A percentile compares a stretch with the other conserved stretches of the same genome.
Evolutionary conservation across 1,139 yeast genomes (phyloP).

Genomic region (Geotrichum australiense): DNA sequence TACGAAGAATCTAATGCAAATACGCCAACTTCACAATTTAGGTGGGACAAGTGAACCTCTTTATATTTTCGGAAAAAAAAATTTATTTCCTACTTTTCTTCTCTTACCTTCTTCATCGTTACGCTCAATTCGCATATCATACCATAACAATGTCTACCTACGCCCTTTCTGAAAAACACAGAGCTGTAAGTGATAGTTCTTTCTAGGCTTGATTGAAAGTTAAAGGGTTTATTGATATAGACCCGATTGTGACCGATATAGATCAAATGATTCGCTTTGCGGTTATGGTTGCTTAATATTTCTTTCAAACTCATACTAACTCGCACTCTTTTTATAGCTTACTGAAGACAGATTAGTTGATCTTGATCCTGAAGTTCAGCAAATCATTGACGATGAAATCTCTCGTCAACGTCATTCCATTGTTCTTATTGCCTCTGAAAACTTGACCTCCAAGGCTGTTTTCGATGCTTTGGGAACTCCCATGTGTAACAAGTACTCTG

Average conservation of each 20-base stretch:
- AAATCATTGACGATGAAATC: conserved; percentile 65
- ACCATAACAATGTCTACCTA: conserved; percentile 28
- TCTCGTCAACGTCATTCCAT: conserved; percentile 82
- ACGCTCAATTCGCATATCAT: conserved; percentile 2
- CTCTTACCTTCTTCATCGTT: conserved; percentile 6
- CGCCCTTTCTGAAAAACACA: conserved; percentile 32
- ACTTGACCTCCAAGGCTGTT: conserved; percentile 90
- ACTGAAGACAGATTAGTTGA: conserved; percentile 36
- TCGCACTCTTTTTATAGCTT: conserved; percentile 19
- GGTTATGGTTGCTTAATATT: no score
- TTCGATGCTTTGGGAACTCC: conserved; percentile 92
- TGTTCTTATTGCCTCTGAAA: conserved; percentile 89
- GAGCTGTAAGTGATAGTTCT: conserved; percentile 22
- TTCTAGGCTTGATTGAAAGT: no score
- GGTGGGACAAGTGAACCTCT: no score
- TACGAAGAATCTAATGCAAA: no score
- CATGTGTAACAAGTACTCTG: conserved; percentile 98
- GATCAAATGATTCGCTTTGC: not conserved
- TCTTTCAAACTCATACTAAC: not conserved
- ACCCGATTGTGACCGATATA: not conserved
- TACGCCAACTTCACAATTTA: no score
- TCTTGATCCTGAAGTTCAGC: conserved; percentile 81
- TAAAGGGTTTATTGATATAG: not conserved
- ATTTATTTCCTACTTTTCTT: conserved; percentile 2
- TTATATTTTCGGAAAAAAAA: no score